Percentiles rank a stretch among this genome's conserved stretches.
Conservation (phyloP, 108 stramenopile genomes). For the Hondaea fermentalgiana region DNA sequence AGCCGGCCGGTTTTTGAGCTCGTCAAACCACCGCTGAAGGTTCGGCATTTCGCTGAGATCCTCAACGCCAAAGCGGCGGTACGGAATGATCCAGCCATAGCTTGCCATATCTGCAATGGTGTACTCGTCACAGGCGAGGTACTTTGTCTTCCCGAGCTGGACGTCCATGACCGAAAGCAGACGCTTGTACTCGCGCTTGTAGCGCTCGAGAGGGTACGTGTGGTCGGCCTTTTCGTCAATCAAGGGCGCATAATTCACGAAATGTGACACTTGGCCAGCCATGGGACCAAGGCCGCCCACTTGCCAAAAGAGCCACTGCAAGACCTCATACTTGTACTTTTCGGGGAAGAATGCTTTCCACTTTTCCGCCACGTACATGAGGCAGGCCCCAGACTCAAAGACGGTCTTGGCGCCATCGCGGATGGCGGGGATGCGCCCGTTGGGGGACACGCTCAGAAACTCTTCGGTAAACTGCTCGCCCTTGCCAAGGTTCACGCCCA, state of each 20-base stretch:
- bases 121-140: not conserved
- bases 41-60: not conserved
- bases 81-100: not conserved
- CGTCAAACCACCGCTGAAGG: not conserved
- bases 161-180: not conserved
- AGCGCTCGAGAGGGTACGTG: not conserved
- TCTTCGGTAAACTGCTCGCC: not conserved
- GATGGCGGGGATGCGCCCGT: not conserved
- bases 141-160: not conserved
- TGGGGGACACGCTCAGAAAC: not conserved
- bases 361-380: constrained; percentile 10
- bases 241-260: not conserved
- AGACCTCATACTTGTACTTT: not conserved
- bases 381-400: not conserved
- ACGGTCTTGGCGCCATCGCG: not conserved
- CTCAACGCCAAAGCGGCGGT: not conserved
- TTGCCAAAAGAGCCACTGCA: constrained; percentile 20
- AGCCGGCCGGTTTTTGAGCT: not conserved
- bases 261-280: constrained; percentile 9
- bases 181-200: not conserved
- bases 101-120: not conserved
- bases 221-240: constrained; percentile 2
- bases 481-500: not conserved
- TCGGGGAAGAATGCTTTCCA: not conserved
- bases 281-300: constrained; percentile 12